Conservation (phyloP, 305 asterid species). For the Petunia hybrid region DNA sequence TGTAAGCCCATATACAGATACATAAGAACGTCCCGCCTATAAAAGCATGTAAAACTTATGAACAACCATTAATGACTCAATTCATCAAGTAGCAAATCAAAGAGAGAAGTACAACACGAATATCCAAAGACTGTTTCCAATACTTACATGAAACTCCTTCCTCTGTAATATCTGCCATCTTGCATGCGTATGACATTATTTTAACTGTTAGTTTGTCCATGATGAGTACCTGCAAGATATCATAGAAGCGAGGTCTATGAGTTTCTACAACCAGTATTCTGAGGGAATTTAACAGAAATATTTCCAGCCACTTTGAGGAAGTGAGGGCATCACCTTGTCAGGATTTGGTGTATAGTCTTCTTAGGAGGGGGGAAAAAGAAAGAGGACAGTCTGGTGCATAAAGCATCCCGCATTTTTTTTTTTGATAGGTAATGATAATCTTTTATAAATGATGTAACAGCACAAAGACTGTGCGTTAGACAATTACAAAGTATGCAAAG, state of each 20-base stretch:
- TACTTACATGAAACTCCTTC: slow-evolving; percentile 99
- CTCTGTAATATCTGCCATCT: slow-evolving; percentile 98
- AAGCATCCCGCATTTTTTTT: no score
- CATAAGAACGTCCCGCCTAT: not conserved
- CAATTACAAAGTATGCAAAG: no score
- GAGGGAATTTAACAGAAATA: slow-evolving; percentile 14
- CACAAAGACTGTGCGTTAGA: no score
- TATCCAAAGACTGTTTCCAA: slow-evolving; percentile 61
- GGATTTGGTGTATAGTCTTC: slow-evolving; percentile 4
- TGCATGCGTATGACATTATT: slow-evolving; percentile 94
- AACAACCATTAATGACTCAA: slow-evolving; percentile 3
- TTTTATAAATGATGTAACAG: no score
- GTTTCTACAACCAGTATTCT: not conserved
- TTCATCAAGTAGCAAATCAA: not conserved
- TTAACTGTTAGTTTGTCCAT: slow-evolving; percentile 98
- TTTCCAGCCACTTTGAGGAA: slow-evolving; percentile 8
- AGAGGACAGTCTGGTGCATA: no score
- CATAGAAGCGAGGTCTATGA: slow-evolving; percentile 29
- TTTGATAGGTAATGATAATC: no score
- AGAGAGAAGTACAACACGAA: not conserved
- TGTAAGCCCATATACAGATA: no score
- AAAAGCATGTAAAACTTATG: not conserved
- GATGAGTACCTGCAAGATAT: slow-evolving; percentile 81
- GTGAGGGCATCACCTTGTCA: slow-evolving; percentile 11
- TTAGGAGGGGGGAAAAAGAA: not conserved